Evolutionary conservation across 345 rosid genomes (phyloP).

Genomic region (Hibiscus tridactylites): DNA sequence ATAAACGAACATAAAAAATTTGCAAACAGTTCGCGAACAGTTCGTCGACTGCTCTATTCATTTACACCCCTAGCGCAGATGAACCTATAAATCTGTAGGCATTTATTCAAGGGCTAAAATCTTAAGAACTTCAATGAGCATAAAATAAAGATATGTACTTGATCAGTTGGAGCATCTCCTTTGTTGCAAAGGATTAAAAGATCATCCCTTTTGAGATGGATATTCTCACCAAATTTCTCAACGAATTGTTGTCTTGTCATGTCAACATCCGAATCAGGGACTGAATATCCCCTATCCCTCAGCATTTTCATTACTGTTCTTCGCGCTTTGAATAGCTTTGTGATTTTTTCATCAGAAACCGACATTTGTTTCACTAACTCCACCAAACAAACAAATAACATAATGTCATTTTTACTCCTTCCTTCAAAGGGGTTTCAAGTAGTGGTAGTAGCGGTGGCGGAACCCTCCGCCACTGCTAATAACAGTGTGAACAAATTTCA

Average conservation of each 20-base stretch:
- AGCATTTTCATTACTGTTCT: constrained; percentile 51
- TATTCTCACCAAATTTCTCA: constrained; percentile 30
- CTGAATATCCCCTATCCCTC: constrained; percentile 39
- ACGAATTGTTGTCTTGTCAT: constrained; percentile 41
- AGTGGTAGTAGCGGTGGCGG: no score
- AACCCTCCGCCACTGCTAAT: no score
- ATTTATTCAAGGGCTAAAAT: not conserved
- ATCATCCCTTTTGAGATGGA: constrained; percentile 35
- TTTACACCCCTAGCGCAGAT: not conserved
- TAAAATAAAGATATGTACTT: constrained; percentile 23
- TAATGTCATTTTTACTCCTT: not conserved
- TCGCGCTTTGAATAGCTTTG: constrained; percentile 38
- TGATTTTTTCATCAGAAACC: constrained; percentile 34
- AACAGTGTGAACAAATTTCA: no score
- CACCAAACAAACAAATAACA: not conserved
- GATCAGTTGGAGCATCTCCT: constrained; percentile 34
- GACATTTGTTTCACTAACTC: constrained; percentile 15
- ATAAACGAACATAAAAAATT: no score
- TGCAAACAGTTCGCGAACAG: no score
- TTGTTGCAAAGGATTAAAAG: constrained; percentile 23
- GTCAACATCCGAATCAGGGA: constrained; percentile 30
- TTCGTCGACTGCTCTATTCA: no score
- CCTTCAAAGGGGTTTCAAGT: not conserved
- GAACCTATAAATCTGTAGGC: not conserved
- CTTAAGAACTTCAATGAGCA: not conserved